Conservation (phyloP, 805 yeast species). For the Saccharomyces kudriavzevii region DNA sequence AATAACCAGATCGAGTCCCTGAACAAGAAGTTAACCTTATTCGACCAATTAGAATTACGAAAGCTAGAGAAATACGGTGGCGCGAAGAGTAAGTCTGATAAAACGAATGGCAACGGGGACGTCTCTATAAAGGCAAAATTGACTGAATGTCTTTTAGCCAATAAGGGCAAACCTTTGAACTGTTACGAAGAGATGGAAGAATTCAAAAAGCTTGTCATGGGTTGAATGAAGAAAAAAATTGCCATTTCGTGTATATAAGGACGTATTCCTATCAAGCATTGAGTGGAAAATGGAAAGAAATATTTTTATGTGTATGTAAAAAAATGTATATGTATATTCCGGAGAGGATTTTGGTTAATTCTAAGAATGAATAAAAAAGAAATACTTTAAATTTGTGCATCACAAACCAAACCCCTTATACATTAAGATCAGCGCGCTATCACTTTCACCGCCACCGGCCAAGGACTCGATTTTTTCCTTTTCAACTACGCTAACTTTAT, state of each 20-base stretch:
- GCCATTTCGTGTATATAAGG: background rate
- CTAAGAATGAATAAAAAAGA: background rate
- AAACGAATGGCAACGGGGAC: slow-evolving; percentile 18
- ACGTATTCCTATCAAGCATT: background rate
- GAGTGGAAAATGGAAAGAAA: background rate
- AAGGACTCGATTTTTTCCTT: slow-evolving; percentile 75
- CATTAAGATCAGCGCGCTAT: slow-evolving; percentile 81
- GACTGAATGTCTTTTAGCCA: slow-evolving; percentile 48
- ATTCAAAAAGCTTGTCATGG: slow-evolving; percentile 53
- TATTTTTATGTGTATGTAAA: slow-evolving; percentile 2
- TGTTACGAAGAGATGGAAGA: slow-evolving; percentile 76
- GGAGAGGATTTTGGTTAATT: slow-evolving; percentile 1
- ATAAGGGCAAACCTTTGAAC: slow-evolving; percentile 58
- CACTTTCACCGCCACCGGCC: slow-evolving; percentile 98
- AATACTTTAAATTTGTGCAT: slow-evolving; percentile 2
- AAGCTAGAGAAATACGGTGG: slow-evolving; percentile 7
- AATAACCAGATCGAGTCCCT: slow-evolving; percentile 38
- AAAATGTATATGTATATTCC: slow-evolving; percentile 6
- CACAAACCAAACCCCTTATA: slow-evolving; percentile 74
- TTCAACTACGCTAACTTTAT: slow-evolving; percentile 68
- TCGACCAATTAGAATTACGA: slow-evolving; percentile 29
- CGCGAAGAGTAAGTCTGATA: slow-evolving; percentile 4
- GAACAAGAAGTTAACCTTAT: slow-evolving; percentile 31
- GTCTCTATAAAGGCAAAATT: slow-evolving; percentile 41
- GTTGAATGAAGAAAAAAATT: slow-evolving; percentile 7